phyloP scores from a whole-genome alignment of 2,329 filamentous ascomycete species.

The Microcyclospora pomicola region DNA sequence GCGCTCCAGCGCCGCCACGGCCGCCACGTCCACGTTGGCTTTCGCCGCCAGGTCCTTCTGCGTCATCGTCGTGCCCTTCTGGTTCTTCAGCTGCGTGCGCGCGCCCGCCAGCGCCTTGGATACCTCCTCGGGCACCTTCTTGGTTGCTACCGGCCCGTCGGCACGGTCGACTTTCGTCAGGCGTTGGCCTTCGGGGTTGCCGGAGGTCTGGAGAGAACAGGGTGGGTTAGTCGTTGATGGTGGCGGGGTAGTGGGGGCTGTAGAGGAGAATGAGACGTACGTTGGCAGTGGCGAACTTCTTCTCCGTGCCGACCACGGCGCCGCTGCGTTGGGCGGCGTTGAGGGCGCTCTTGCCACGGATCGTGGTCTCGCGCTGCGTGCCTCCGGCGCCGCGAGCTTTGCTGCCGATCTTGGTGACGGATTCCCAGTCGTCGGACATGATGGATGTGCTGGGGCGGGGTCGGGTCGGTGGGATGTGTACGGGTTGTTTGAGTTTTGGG shows the following conservation, averaged over 20 bases:
- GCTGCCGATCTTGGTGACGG: constrained; percentile 84
- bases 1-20: constrained; percentile 80
- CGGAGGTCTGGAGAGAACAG: constrained; percentile 13
- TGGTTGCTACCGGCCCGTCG: constrained; percentile 96
- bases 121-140: constrained; percentile 70
- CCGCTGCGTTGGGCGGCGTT: constrained; percentile 83
- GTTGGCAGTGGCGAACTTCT: constrained; percentile 75
- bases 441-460: constrained; percentile 4
- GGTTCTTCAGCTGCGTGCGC: constrained; percentile 70
- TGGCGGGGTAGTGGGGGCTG: not conserved
- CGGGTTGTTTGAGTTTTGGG: too few species aligned
- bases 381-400: constrained; percentile 58
- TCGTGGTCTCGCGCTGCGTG: constrained; percentile 65
- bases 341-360: constrained; percentile 68
- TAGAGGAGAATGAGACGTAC: constrained; percentile 43
- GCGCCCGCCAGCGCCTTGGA: constrained; percentile 70
- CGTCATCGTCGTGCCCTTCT: constrained; percentile 59
- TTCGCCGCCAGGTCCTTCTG: constrained; percentile 78
- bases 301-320: constrained; percentile 68
- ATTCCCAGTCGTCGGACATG: constrained; percentile 62
- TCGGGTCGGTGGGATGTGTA: not conserved
- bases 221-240: constrained; percentile 24
- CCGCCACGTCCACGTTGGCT: constrained; percentile 70
- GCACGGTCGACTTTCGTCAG: constrained; percentile 94
- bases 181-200: constrained; percentile 65